A percentile compares a stretch with the other conserved stretches of the same genome.
These are phyloP conservation scores for Chenopodium berlandieri DNA, from an alignment of 148 eudicot genomes.

Conservation along the genomic window DNA sequence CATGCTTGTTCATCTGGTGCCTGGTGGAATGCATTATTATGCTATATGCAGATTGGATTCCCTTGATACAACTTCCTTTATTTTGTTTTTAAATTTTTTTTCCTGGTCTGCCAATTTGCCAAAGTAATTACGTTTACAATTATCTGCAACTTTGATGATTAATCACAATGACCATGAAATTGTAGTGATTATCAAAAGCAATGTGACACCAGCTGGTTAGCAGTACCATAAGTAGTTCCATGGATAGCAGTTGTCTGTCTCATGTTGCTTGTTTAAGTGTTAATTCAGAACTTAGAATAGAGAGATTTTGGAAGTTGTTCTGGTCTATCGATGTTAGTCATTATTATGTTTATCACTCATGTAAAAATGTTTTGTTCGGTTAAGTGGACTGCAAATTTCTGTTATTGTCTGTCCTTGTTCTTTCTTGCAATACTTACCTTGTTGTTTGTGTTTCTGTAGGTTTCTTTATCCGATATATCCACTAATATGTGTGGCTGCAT, in stretches of 20 bases:
- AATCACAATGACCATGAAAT: not conserved
- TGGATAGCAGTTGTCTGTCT: not conserved
- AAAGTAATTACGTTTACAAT: not conserved
- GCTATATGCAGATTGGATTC: not conserved
- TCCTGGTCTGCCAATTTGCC: not conserved
- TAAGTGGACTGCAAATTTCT: not conserved
- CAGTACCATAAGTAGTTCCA: not conserved
- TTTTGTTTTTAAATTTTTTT: too few species aligned
- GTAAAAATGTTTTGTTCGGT: not conserved
- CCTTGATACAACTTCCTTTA: not conserved
- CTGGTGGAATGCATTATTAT: not conserved
- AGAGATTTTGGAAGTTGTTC: not conserved
- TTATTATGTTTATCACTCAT: not conserved
- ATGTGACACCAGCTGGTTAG: not conserved
- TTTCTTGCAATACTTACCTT: not conserved
- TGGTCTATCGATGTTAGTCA: not conserved
- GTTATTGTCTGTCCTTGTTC: not conserved
- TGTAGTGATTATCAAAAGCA: not conserved
- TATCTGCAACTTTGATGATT: not conserved
- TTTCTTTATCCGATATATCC: constrained; percentile 98
- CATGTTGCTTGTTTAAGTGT: not conserved
- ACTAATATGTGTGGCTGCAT: constrained; percentile 91
- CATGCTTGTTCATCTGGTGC: not conserved
- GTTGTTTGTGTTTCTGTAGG: constrained; percentile 45
- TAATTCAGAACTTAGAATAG: not conserved